phyloP scores from a whole-genome alignment of 1,284 basidiomycete species.

The Irpex sp. region DNA sequence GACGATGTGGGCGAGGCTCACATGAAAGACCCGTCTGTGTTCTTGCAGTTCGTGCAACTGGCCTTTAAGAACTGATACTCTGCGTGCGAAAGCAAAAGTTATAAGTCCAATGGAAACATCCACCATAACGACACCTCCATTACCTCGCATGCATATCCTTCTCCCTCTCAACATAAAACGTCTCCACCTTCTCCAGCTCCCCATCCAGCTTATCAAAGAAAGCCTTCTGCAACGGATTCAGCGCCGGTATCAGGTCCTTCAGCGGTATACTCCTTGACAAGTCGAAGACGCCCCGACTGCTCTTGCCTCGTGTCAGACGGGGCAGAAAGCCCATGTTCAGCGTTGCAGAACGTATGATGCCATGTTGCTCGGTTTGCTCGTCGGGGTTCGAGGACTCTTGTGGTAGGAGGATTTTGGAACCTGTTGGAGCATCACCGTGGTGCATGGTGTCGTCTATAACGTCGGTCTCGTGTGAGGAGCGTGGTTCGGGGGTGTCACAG shows the following conservation, averaged over 20 bases:
- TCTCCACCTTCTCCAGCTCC: slow-evolving; percentile 80
- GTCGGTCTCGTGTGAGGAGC: not conserved
- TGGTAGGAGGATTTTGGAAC: not conserved
- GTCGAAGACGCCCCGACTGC: slow-evolving; percentile 4
- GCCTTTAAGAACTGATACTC: slow-evolving; percentile 43
- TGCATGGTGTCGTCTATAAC: not conserved
- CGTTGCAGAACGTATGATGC: slow-evolving; percentile 5
- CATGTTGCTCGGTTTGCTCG: not conserved
- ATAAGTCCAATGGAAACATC: not conserved
- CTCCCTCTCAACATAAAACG: slow-evolving; percentile 78
- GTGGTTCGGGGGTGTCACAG: not conserved
- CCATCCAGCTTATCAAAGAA: slow-evolving; percentile 77
- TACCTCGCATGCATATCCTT: slow-evolving; percentile 52
- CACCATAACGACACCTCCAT: slow-evolving; percentile 7
- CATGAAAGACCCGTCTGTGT: slow-evolving; percentile 67
- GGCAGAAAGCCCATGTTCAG: slow-evolving; percentile 18
- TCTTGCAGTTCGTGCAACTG: slow-evolving; percentile 76
- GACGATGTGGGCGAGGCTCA: slow-evolving; percentile 28
- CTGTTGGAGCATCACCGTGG: not conserved
- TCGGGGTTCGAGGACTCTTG: not conserved
- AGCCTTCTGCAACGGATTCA: slow-evolving; percentile 57
- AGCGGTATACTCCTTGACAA: slow-evolving; percentile 33
- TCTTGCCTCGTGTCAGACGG: slow-evolving; percentile 5
- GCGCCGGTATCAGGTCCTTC: slow-evolving; percentile 45
- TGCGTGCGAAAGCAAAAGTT: not conserved